Base-by-base conservation (phyloP, 331 rosid genomes). In the Spiraea crenata region DNA sequence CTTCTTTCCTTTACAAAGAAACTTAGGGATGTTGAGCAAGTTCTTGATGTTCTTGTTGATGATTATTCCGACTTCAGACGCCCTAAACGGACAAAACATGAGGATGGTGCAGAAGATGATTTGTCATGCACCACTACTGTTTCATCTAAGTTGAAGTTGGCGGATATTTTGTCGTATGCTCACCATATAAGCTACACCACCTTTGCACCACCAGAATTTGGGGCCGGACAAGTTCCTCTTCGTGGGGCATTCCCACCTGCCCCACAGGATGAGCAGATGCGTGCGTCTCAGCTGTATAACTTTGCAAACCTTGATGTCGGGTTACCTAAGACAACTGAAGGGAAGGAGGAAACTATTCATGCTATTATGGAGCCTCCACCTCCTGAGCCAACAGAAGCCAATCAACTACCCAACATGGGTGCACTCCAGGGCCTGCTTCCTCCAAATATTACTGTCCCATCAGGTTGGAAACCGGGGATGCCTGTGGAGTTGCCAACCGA, bases 401-500 rank as follows among this genome's bases (percentile, higher is more conserved):
- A 84, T 61, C 74, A 86, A 39, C 82, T 80, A 78, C 69, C 96
- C 42, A 82, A 84, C 80, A 59, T 89, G 79, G 69, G 79, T 63
- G 76, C 83, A 63, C 86, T 86, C 25, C 92, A 85, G 67, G 96
- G 97, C 60, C 16, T 85, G 59, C 86, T 90, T 72, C 96, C 90
- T 59, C 89, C 91, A 15, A 86, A 89, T 76, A 79, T 92, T 64
- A 69, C 89, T 0, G 79, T 92, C 45, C 98, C 98, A 7, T 79
- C 93, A 39, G 98, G 97, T 6, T 92, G 98, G 98, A 92, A 90
- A 74, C 98, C 97, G 8, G 96, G 96, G 56, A 90, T 90, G 96
- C 96, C 96, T 38, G 93, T 92, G 76, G 85, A 86, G 45, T 83
- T 93, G 72, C 96, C 98, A 35, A 72, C 64, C 5, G 87, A 86